A percentile compares a stretch with the other conserved stretches of the same genome.
Evolutionary conservation across 495 filamentous ascomycete species (phyloP).

Genomic region (Astrocystis sublimbata): DNA sequence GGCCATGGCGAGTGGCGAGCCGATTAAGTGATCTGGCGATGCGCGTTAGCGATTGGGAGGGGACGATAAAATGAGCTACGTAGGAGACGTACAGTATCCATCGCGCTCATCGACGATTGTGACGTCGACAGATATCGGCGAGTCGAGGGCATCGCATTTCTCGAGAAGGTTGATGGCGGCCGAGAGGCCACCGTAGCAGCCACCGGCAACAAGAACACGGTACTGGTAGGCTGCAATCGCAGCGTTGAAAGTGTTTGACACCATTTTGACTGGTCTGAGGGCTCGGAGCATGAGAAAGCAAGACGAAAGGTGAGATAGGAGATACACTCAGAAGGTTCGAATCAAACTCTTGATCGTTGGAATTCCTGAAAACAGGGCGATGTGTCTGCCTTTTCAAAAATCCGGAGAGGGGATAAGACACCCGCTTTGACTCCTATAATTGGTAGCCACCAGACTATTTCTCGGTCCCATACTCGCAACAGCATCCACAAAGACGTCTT

Average conservation of each 20-base stretch:
- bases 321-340: not conserved
- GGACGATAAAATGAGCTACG: not conserved
- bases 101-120: conserved; percentile 71
- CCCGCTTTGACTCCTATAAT: not conserved
- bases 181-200: conserved; percentile 65
- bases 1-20: conserved; percentile 62
- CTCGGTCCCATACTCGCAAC: not conserved
- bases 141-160: conserved; percentile 46
- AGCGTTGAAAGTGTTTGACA: conserved; percentile 1
- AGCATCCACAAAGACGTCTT: not conserved
- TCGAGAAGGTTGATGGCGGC: conserved; percentile 62
- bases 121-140: conserved; percentile 56
- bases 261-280: conserved; percentile 10
- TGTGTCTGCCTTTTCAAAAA: conserved; percentile 5
- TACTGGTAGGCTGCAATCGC: conserved; percentile 28
- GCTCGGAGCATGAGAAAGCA: not conserved
- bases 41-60: conserved; percentile 17
- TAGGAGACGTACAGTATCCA: conserved; percentile 60
- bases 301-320: not conserved
- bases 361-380: not conserved
- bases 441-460: not conserved
- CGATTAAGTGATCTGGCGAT: conserved; percentile 59
- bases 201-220: conserved; percentile 59
- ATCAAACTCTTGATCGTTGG: conserved; percentile 6
- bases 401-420: not conserved